A percentile compares a stretch with the other conserved stretches of the same genome.
These are phyloP conservation scores for Marasmius tenuissimus DNA, from an alignment of 1,284 basidiomycete genomes.

Conservation along the genomic window DNA sequence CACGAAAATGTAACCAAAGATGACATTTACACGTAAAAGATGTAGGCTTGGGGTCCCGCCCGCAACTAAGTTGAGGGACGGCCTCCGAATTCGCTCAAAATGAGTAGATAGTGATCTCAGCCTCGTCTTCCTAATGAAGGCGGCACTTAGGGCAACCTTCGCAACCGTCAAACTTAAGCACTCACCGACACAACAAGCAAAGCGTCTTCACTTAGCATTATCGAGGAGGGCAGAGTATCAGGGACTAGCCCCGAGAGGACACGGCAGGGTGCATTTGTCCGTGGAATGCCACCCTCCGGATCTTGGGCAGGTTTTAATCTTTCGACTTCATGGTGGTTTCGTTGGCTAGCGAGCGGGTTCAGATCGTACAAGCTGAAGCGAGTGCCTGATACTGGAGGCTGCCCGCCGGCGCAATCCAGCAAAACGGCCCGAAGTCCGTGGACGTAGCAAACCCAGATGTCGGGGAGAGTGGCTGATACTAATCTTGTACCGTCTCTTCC, in stretches of 20 bases:
- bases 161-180: background rate
- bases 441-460: slow-evolving; percentile 13
- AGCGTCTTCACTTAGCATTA: slow-evolving; percentile 15
- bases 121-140: background rate
- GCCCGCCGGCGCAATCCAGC: background rate
- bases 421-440: slow-evolving; percentile 11
- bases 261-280: slow-evolving; percentile 1
- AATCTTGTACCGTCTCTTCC: slow-evolving; percentile 9
- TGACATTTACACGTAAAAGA: slow-evolving; percentile 10
- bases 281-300: background rate
- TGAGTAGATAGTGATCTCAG: slow-evolving; percentile 1
- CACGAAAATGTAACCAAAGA: background rate
- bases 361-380: slow-evolving; percentile 7
- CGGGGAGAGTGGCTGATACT: slow-evolving; percentile 5
- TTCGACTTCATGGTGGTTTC: too few species aligned
- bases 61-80: too few species aligned
- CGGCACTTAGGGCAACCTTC: too few species aligned
- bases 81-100: background rate
- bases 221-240: background rate
- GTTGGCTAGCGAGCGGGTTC: background rate
- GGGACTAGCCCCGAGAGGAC: slow-evolving; percentile 3
- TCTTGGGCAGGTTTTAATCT: background rate
- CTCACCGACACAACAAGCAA: slow-evolving; percentile 10
- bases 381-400: background rate
- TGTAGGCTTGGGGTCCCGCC: too few species aligned